Percentiles rank a stretch among this genome's conserved stretches.
phyloP scores from a whole-genome alignment of 2,329 filamentous ascomycete genomes.

The Talaromyces verruculosus region DNA sequence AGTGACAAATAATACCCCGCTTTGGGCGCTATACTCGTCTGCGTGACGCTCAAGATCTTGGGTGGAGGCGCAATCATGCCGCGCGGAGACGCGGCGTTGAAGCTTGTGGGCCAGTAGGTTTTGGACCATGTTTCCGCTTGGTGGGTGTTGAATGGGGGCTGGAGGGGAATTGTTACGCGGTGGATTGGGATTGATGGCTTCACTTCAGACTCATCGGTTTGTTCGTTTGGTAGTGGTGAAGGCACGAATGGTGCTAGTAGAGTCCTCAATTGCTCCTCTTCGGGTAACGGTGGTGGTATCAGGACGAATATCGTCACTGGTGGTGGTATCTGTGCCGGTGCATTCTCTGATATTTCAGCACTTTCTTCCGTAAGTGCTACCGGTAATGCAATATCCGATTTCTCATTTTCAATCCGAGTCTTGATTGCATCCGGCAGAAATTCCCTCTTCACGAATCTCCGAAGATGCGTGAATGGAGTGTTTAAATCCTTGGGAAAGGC shows the following conservation, averaged over 20 bases:
- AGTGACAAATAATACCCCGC: constrained; percentile 44
- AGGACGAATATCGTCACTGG: constrained; percentile 41
- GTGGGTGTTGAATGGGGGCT: constrained; percentile 40
- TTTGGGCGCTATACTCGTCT: constrained; percentile 37
- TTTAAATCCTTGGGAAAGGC: constrained; percentile 37
- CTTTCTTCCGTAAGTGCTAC: background rate
- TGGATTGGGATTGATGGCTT: constrained; percentile 28
- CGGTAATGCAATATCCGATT: background rate
- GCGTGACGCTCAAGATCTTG: constrained; percentile 36
- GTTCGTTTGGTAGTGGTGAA: background rate
- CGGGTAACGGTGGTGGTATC: constrained; percentile 43
- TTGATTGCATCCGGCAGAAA: constrained; percentile 35
- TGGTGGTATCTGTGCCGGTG: background rate
- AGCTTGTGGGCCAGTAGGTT: constrained; percentile 46
- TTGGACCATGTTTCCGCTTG: constrained; percentile 46
- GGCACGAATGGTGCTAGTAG: constrained; percentile 42
- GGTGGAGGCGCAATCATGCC: constrained; percentile 44
- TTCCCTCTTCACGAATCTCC: constrained; percentile 42
- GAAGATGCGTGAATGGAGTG: constrained; percentile 39
- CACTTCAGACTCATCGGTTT: background rate
- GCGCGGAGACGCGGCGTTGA: constrained; percentile 47
- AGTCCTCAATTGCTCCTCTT: constrained; percentile 33
- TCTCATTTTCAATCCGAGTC: background rate
- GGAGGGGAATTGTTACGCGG: constrained; percentile 40
- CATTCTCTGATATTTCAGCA: background rate